These are phyloP conservation scores for Saccharomycopsis malanga DNA, from an alignment of 805 yeast genomes.

Conservation along the genomic window DNA sequence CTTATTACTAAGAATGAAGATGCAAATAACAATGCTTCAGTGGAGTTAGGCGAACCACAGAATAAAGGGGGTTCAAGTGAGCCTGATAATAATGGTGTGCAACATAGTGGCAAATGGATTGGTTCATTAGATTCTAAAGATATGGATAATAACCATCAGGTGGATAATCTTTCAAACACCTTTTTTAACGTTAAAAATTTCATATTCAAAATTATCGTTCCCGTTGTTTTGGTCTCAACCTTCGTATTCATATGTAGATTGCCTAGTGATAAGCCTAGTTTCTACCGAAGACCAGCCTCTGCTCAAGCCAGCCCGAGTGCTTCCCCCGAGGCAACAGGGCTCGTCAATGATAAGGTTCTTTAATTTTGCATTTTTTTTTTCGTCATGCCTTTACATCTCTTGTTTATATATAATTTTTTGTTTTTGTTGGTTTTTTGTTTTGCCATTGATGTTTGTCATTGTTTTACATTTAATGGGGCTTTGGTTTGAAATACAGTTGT, in stretches of 20 bases:
- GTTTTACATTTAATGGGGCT: too few relatives aligned
- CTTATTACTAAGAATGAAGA: neutral
- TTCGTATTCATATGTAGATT: slow-evolving; percentile 9
- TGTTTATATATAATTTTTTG: neutral
- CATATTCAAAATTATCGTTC: slow-evolving; percentile 19
- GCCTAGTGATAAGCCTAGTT: slow-evolving; percentile 6
- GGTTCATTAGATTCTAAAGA: too few relatives aligned
- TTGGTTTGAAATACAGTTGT: neutral
- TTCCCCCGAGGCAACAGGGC: neutral
- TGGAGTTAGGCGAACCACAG: neutral
- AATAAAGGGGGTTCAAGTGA: too few relatives aligned
- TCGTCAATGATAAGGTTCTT: neutral
- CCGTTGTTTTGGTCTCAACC: slow-evolving; percentile 15
- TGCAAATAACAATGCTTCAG: neutral
- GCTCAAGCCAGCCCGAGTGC: neutral
- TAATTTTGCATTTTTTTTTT: too few relatives aligned
- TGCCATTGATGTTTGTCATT: neutral
- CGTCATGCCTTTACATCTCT: neutral
- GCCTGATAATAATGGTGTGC: too few relatives aligned
- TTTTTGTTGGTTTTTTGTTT: neutral
- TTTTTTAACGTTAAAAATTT: slow-evolving; percentile 19
- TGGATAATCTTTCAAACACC: slow-evolving; percentile 7
- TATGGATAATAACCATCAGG: neutral
- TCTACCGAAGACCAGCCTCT: neutral
- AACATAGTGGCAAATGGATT: too few relatives aligned